phyloP scores from a whole-genome alignment of 73 alveolate species.

The Durusdinium trenchii region DNA sequence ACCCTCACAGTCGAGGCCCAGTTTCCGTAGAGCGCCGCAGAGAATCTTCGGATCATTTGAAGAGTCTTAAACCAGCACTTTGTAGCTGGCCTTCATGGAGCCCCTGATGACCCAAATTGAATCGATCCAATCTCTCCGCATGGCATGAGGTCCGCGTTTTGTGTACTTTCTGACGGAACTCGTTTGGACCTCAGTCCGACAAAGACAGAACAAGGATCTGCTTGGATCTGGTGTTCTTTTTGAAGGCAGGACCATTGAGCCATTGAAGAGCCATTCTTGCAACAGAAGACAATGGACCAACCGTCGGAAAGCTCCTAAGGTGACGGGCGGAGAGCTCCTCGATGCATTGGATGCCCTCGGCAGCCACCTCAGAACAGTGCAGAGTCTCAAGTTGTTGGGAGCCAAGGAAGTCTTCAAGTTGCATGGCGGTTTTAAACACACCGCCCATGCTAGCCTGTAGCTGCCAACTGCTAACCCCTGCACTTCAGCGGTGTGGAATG shows the following conservation, averaged over 20 bases:
- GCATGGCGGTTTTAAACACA: too few species aligned
- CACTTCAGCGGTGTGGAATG: too few species aligned
- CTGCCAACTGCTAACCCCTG: too few species aligned
- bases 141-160: constrained; percentile 42
- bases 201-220: neutral
- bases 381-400: too few species aligned
- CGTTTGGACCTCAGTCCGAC: neutral
- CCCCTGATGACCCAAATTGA: neutral
- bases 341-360: constrained; percentile 91
- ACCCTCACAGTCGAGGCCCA: neutral
- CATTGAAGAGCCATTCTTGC: neutral
- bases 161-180: constrained; percentile 89
- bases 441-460: too few species aligned
- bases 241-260: neutral
- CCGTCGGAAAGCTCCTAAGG: neutral
- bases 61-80: too few species aligned
- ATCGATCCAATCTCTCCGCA: neutral
- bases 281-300: neutral
- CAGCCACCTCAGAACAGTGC: neutral
- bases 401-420: too few species aligned
- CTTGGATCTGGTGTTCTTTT: neutral
- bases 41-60: too few species aligned
- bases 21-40: too few species aligned
- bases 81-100: neutral
- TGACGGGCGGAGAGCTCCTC: constrained; percentile 84